Evolutionary conservation across 2,329 filamentous ascomycete genomes (phyloP).

Genomic region (Fusarium acutatum): DNA sequence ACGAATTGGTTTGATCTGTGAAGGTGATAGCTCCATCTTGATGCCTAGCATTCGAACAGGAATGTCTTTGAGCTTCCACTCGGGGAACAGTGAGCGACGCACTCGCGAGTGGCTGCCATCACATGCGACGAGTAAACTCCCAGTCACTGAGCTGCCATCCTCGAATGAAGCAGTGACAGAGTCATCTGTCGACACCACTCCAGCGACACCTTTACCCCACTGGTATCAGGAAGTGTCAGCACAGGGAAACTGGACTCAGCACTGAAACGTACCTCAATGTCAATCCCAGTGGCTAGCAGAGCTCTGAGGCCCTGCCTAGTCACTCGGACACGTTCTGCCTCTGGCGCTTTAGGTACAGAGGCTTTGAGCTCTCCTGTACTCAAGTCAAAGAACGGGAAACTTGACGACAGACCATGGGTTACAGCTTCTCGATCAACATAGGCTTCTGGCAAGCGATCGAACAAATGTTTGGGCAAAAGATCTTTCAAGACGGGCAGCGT

Average conservation of each 20-base stretch:
- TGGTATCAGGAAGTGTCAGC: constrained; percentile 17
- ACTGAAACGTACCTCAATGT: constrained; percentile 51
- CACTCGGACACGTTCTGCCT: constrained; percentile 57
- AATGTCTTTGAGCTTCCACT: constrained; percentile 49
- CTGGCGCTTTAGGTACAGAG: constrained; percentile 54
- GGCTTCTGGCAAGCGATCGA: constrained; percentile 55
- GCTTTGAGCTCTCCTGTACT: constrained; percentile 54
- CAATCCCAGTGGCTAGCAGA: constrained; percentile 55
- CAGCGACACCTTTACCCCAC: constrained; percentile 52
- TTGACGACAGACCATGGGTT: constrained; percentile 54
- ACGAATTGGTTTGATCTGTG: constrained; percentile 53
- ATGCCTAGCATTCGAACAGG: constrained; percentile 60
- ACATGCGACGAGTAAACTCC: constrained; percentile 58
- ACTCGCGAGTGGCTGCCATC: constrained; percentile 59
- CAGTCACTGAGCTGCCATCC: constrained; percentile 53
- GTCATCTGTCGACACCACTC: constrained; percentile 43
- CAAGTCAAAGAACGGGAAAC: constrained; percentile 66
- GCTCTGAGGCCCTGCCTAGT: constrained; percentile 56
- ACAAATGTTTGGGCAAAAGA: constrained; percentile 59
- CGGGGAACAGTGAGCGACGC: constrained; percentile 50
- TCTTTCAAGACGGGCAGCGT: constrained; percentile 60
- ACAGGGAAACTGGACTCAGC: rapidly evolving
- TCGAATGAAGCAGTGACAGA: constrained; percentile 55
- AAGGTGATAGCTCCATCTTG: constrained; percentile 51
- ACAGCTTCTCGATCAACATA: constrained; percentile 64